Percentiles rank a stretch among this genome's conserved stretches.
Evolutionary conservation across 441 rosid species (phyloP).

Genomic region (Gossypium lobatum): DNA sequence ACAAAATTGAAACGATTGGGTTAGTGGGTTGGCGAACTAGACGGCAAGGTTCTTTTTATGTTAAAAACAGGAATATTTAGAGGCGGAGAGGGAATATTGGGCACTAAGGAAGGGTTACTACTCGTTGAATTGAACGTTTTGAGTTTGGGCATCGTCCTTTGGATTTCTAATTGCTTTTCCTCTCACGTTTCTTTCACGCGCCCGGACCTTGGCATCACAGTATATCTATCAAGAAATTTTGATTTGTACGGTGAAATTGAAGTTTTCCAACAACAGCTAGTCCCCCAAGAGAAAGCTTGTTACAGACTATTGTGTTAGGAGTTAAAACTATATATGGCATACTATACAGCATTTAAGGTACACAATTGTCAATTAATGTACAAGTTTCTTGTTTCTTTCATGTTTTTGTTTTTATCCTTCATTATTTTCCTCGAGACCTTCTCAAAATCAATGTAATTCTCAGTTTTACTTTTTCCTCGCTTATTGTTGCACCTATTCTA

Average conservation of each 20-base stretch:
- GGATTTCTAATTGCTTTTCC: not conserved
- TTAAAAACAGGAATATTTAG: conserved; percentile 32
- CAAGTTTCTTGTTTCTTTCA: not conserved
- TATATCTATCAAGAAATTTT: not conserved
- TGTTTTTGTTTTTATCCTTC: not conserved
- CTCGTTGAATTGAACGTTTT: conserved; percentile 26
- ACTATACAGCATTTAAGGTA: not conserved
- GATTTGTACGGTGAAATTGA: not conserved
- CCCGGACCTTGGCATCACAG: not conserved
- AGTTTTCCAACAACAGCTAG: not conserved
- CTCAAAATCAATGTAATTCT: not conserved
- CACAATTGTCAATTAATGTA: not conserved
- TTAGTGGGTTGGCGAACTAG: conserved; percentile 24
- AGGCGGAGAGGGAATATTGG: conserved; percentile 69
- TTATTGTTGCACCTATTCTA: not conserved
- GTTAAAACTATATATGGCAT: not conserved
- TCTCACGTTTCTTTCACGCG: not conserved
- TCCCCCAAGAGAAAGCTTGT: not conserved
- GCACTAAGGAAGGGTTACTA: conserved; percentile 18
- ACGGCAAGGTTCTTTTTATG: conserved; percentile 16
- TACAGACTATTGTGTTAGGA: not conserved
- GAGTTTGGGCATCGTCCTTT: not conserved
- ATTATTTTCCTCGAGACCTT: not conserved
- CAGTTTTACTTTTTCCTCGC: not conserved
- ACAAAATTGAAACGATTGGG: not conserved